These are phyloP conservation scores for Puccinia novopanici DNA, from an alignment of 1,284 basidiomycete species.

Conservation along the genomic window DNA sequence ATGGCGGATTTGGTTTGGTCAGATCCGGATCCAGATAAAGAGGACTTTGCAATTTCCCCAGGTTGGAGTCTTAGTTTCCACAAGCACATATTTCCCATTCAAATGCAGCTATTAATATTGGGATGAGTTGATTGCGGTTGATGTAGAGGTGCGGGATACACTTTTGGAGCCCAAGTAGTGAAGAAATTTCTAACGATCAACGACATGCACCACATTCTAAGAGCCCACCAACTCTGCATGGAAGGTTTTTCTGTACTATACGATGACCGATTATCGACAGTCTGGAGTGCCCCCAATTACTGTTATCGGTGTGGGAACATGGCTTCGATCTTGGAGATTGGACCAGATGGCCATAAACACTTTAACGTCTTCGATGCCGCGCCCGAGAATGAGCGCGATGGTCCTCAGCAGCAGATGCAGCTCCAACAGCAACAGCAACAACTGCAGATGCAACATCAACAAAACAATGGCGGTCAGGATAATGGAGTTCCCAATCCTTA, in stretches of 20 bases:
- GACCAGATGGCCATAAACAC: slow-evolving; percentile 82
- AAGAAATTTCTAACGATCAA: slow-evolving; percentile 94
- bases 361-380: slow-evolving; percentile 99
- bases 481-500: slow-evolving; percentile 33
- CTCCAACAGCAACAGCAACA: slow-evolving; percentile 47
- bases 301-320: slow-evolving; percentile 98
- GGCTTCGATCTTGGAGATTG: slow-evolving; percentile 93
- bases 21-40: slow-evolving; percentile 97
- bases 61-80: slow-evolving; percentile 64
- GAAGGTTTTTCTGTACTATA: slow-evolving; percentile 95
- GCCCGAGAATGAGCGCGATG: slow-evolving; percentile 81
- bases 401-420: slow-evolving; percentile 54
- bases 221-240: slow-evolving; percentile 99
- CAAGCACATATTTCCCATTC: slow-evolving; percentile 50
- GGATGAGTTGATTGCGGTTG: neutral
- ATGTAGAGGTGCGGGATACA: slow-evolving; percentile 91
- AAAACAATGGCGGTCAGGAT: slow-evolving; percentile 26
- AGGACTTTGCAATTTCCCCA: slow-evolving; percentile 98
- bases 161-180: slow-evolving; percentile 97
- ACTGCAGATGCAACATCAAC: slow-evolving; percentile 53
- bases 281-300: slow-evolving; percentile 98
- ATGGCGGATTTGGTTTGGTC: slow-evolving; percentile 99
- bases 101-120: slow-evolving; percentile 17
- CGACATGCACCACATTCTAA: slow-evolving; percentile 93
- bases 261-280: slow-evolving; percentile 90